Evolutionary conservation across 2,329 filamentous ascomycete genomes (phyloP).

Genomic region (Neodidymelliopsis sp.): DNA sequence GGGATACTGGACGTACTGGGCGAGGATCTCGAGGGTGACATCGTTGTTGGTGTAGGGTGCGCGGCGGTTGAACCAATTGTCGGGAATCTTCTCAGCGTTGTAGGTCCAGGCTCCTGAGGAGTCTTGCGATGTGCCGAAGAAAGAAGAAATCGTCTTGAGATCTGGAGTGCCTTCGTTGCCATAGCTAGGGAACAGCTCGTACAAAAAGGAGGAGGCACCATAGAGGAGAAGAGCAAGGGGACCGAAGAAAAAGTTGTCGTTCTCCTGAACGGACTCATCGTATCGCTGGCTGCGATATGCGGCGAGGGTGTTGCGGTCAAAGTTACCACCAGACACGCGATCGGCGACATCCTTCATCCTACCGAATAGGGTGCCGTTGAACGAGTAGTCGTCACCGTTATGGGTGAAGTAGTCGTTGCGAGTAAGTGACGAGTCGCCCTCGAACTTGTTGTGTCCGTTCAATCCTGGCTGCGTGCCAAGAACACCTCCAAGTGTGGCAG

Average conservation of each 20-base stretch:
- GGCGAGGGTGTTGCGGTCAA: constrained; percentile 49
- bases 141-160: constrained; percentile 28
- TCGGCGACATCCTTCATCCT: constrained; percentile 48
- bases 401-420: constrained; percentile 52
- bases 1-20: constrained; percentile 52
- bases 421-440: constrained; percentile 51
- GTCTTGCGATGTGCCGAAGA: constrained; percentile 53
- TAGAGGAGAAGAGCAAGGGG: constrained; percentile 51
- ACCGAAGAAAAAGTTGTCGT: constrained; percentile 55
- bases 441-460: constrained; percentile 56
- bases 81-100: constrained; percentile 51
- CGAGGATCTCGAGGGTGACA: constrained; percentile 51
- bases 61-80: constrained; percentile 50
- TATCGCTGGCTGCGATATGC: constrained; percentile 52
- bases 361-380: constrained; percentile 53
- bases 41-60: constrained; percentile 46
- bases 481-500: constrained; percentile 36
- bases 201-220: constrained; percentile 55
- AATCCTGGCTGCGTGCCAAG: constrained; percentile 52
- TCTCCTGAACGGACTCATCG: constrained; percentile 47
- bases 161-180: constrained; percentile 27
- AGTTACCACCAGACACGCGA: constrained; percentile 40
- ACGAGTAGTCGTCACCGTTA: constrained; percentile 48
- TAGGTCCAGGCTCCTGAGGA: constrained; percentile 48
- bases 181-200: constrained; percentile 52